Evolutionary conservation across 805 yeast genomes (phyloP).

Genomic region (Pichia deserticola): DNA sequence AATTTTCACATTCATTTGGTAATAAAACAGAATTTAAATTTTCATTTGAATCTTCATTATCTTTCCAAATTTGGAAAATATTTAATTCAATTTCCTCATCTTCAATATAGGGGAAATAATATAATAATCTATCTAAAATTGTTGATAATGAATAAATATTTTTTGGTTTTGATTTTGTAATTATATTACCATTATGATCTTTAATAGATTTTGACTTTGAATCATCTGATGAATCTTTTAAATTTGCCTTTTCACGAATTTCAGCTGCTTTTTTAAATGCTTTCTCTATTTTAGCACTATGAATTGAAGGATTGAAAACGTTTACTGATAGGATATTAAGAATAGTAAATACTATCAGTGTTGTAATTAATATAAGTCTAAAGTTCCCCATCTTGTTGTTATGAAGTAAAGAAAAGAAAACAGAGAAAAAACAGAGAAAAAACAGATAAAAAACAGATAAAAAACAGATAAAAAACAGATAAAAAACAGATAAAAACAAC

Average conservation of each 20-base stretch:
- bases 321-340: slow-evolving; percentile 8
- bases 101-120: slow-evolving; percentile 24
- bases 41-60: not conserved
- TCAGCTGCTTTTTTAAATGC: slow-evolving; percentile 5
- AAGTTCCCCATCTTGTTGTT: not conserved
- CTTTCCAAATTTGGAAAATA: slow-evolving; percentile 26
- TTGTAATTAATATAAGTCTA: slow-evolving; percentile 4
- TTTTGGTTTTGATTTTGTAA: slow-evolving; percentile 18
- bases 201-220: not conserved
- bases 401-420: too few relatives aligned
- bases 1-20: slow-evolving; percentile 21
- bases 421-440: too few relatives aligned
- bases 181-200: slow-evolving; percentile 3
- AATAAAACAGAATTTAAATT: slow-evolving; percentile 13
- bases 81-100: slow-evolving; percentile 23
- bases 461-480: too few relatives aligned
- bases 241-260: not conserved
- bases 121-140: slow-evolving; percentile 23
- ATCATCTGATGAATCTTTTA: not conserved
- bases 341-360: slow-evolving; percentile 7
- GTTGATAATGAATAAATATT: slow-evolving; percentile 24
- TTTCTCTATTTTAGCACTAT: slow-evolving; percentile 4
- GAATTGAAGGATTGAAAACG: slow-evolving; percentile 1
- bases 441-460: too few relatives aligned
- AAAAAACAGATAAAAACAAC: too few relatives aligned